Percentiles rank a stretch among this genome's conserved stretches.
These are phyloP conservation scores for Trichophyton mentagrophytes DNA, from an alignment of 2,329 filamentous ascomycete genomes.

Conservation along the genomic window DNA sequence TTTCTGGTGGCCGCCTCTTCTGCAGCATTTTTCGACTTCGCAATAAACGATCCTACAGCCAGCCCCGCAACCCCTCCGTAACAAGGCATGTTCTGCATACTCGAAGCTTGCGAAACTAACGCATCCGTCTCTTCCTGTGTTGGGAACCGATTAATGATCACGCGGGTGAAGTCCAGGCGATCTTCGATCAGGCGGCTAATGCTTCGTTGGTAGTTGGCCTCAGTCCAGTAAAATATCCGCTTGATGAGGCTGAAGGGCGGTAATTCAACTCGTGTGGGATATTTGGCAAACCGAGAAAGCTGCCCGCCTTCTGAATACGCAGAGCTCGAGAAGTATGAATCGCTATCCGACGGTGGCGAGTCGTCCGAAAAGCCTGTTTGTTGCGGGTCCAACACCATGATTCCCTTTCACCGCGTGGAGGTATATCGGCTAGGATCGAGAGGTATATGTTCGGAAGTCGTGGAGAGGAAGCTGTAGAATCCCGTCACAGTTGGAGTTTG, in stretches of 20 bases:
- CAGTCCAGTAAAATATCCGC: slow-evolving; percentile 20
- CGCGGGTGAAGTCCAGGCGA: slow-evolving; percentile 16
- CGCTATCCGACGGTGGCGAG: slow-evolving; percentile 6
- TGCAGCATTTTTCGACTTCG: neutral
- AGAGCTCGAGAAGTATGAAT: slow-evolving; percentile 8
- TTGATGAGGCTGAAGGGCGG: slow-evolving; percentile 19
- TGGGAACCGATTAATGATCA: slow-evolving; percentile 17
- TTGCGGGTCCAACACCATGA: neutral
- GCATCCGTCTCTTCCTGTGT: slow-evolving; percentile 27
- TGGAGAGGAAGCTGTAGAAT: neutral
- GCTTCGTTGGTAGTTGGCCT: slow-evolving; percentile 13
- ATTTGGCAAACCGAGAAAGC: slow-evolving; percentile 11
- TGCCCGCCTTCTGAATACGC: neutral
- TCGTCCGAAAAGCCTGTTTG: slow-evolving; percentile 2
- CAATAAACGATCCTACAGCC: slow-evolving; percentile 11
- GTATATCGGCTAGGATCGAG: neutral
- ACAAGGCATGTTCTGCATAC: neutral
- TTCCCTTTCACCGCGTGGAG: neutral
- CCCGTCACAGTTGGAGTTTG: too few relatives aligned
- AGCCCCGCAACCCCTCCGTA: slow-evolving; percentile 8
- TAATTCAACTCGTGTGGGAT: slow-evolving; percentile 16
- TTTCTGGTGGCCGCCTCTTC: neutral
- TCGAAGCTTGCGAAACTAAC: slow-evolving; percentile 14
- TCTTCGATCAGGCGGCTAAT: slow-evolving; percentile 8
- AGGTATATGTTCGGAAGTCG: neutral